phyloP scores from a whole-genome alignment of 768 basidiomycete genomes.

The Trametes meyenii region DNA sequence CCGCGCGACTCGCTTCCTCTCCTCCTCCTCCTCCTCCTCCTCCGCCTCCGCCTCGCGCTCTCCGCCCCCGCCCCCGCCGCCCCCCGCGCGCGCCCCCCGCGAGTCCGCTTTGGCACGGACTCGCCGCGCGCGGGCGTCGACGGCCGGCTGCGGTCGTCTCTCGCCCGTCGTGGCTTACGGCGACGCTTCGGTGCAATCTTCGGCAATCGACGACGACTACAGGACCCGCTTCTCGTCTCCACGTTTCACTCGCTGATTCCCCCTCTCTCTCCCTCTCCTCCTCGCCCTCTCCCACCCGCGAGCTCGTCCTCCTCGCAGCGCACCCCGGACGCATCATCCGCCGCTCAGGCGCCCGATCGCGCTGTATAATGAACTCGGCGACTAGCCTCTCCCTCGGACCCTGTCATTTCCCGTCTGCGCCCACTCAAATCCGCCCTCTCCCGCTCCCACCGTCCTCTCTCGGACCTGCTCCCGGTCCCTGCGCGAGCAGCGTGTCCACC shows the following conservation, averaged over 20 bases:
- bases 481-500: neutral
- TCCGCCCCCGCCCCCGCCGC: neutral
- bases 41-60: neutral
- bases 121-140: neutral
- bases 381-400: neutral
- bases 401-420: neutral
- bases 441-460: neutral
- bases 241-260: conserved; percentile 1
- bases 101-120: neutral
- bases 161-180: neutral
- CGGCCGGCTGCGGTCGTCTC: neutral
- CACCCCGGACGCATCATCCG: neutral
- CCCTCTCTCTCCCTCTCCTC: neutral
- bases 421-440: neutral
- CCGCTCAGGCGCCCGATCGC: neutral
- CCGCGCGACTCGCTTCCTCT: neutral
- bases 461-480: neutral
- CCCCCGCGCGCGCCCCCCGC: no score
- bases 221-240: conserved; percentile 6
- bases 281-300: neutral
- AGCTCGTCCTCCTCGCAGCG: no score
- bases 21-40: neutral
- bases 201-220: conserved; percentile 20
- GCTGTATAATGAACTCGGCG: conserved; percentile 8
- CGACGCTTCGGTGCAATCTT: conserved; percentile 1